These are phyloP conservation scores for Erigeron philadelphicus DNA, from an alignment of 140 eudicot genomes.

Conservation along the genomic window DNA sequence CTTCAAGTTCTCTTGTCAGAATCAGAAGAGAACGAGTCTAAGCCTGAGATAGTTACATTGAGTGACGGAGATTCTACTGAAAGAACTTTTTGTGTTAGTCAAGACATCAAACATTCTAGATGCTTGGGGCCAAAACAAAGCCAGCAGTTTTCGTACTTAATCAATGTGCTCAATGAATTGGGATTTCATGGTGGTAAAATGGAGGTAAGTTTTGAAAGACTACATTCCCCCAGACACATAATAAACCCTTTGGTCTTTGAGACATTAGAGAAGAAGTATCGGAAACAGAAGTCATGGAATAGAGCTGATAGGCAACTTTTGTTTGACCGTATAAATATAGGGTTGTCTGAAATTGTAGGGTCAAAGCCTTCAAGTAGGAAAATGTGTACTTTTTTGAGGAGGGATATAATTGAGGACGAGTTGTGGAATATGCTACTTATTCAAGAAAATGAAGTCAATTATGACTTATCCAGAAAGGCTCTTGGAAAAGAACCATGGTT, in stretches of 20 bases:
- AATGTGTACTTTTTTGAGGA: conserved; percentile 20
- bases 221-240: conserved; percentile 10
- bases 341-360: conserved; percentile 37
- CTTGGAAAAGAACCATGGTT: conserved; percentile 56
- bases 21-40: conserved; percentile 48
- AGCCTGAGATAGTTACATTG: conserved; percentile 39
- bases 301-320: conserved; percentile 65
- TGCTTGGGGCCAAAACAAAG: conserved; percentile 37
- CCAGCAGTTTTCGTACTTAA: conserved; percentile 55
- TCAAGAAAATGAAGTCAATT: conserved; percentile 39
- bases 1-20: conserved; percentile 49
- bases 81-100: conserved; percentile 22
- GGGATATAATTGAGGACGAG: conserved; percentile 57
- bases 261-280: conserved; percentile 61
- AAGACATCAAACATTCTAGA: conserved; percentile 27
- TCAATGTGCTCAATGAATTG: conserved; percentile 53
- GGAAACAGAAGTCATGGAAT: conserved; percentile 46
- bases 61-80: conserved; percentile 38
- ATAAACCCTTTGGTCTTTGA: conserved; percentile 48
- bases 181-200: conserved; percentile 27
- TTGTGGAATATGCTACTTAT: conserved; percentile 50
- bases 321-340: conserved; percentile 69
- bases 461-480: conserved; percentile 43
- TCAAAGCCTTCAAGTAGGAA: conserved; percentile 38
- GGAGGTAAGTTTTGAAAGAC: conserved; percentile 25